phyloP scores from a whole-genome alignment of 176 grass and related monocot species.

The Bothriochloa decipiens region DNA sequence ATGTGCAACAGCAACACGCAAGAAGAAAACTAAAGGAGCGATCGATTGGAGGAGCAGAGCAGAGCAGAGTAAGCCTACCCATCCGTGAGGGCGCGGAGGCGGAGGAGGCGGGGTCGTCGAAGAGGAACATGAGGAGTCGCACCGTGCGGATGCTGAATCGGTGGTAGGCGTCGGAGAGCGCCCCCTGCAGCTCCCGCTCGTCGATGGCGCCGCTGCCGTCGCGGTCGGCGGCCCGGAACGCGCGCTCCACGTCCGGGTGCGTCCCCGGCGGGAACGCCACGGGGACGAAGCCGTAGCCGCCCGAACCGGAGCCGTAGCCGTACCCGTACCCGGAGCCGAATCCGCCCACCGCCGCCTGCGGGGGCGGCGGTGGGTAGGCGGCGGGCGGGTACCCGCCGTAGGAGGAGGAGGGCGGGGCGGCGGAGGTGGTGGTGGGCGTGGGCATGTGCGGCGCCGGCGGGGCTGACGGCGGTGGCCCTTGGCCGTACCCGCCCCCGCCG shows the following conservation, averaged over 20 bases:
- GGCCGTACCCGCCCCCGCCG: neutral
- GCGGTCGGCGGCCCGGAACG: conserved; percentile 78
- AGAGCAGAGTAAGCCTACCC: too few relatives aligned
- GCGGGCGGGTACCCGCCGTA: conserved; percentile 24
- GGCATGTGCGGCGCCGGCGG: conserved; percentile 25
- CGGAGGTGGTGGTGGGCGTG: neutral
- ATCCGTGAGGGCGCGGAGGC: conserved; percentile 41
- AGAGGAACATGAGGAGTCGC: conserved; percentile 76
- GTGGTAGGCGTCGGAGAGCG: conserved; percentile 64
- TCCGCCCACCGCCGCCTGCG: neutral
- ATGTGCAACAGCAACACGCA: neutral
- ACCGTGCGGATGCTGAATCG: conserved; percentile 82
- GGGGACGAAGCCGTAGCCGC: too few relatives aligned
- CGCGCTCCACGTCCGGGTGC: conserved; percentile 67
- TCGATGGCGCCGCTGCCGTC: conserved; percentile 79
- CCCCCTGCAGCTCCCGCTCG: conserved; percentile 76
- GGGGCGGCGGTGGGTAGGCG: conserved; percentile 32
- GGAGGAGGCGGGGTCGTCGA: conserved; percentile 58
- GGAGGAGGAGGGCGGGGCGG: neutral
- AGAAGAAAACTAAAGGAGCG: neutral
- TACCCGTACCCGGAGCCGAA: neutral
- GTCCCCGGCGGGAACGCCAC: conserved; percentile 69
- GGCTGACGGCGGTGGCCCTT: conserved; percentile 28
- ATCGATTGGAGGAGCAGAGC: neutral
- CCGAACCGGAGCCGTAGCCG: neutral